phyloP scores from a whole-genome alignment of 2,329 filamentous ascomycete species.

The Didymellaceae sp. region DNA sequence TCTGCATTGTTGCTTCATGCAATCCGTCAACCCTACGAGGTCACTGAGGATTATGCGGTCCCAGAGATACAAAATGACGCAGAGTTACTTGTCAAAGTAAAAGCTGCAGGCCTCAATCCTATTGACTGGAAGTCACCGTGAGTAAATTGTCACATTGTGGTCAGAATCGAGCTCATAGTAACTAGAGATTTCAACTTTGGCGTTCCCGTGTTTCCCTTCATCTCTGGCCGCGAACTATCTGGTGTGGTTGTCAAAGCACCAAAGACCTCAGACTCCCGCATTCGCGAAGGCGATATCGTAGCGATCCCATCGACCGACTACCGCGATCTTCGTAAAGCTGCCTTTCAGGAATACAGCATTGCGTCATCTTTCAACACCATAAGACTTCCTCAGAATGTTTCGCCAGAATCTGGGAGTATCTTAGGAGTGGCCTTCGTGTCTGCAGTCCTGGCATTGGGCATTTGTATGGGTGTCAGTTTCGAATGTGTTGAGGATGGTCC shows the following conservation, averaged over 20 bases:
- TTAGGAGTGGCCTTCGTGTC: conserved; percentile 76
- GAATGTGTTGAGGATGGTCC: conserved; percentile 60
- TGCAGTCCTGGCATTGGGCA: conserved; percentile 68
- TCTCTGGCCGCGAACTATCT: conserved; percentile 73
- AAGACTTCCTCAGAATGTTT: conserved; percentile 62
- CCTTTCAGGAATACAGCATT: conserved; percentile 73
- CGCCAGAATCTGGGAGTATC: conserved; percentile 64
- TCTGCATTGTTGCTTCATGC: conserved; percentile 59
- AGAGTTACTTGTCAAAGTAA: conserved; percentile 68
- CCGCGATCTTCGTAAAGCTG: conserved; percentile 72
- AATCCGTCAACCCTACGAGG: conserved; percentile 57
- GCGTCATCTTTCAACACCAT: conserved; percentile 70
- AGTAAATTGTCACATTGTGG: conserved; percentile 33
- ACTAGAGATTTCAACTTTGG: conserved; percentile 72
- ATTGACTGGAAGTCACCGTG: conserved; percentile 79
- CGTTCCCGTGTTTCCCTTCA: conserved; percentile 70
- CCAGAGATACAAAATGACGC: conserved; percentile 54
- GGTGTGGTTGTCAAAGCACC: conserved; percentile 65
- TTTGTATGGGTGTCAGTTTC: conserved; percentile 75
- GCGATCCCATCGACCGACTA: conserved; percentile 78
- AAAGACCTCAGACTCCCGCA: conserved; percentile 51
- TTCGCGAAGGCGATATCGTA: conserved; percentile 52
- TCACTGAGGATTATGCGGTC: conserved; percentile 54
- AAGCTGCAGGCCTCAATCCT: conserved; percentile 74
- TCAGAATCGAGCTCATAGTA: neutral